phyloP scores from a whole-genome alignment of 1,284 basidiomycete species.

The Leccinum glutinopallens region DNA sequence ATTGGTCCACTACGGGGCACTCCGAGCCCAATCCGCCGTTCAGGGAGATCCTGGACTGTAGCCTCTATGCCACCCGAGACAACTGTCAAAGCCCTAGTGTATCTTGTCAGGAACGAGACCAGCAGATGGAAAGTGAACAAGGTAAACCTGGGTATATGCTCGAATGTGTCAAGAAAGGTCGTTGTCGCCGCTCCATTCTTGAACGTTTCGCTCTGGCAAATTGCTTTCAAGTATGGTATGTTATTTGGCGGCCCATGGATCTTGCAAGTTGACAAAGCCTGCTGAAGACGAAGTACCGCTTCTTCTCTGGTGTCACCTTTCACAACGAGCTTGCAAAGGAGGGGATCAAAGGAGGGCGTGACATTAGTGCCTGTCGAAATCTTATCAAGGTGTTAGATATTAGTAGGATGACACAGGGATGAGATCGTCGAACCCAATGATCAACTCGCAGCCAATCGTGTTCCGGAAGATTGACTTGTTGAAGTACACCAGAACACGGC shows the following conservation, averaged over 20 bases:
- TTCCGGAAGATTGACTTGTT: constrained; percentile 49
- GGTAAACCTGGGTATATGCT: constrained; percentile 44
- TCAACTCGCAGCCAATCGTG: constrained; percentile 56
- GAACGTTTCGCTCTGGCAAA: constrained; percentile 48
- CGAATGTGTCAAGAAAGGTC: constrained; percentile 53
- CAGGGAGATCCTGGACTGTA: constrained; percentile 67
- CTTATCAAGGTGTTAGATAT: constrained; percentile 30
- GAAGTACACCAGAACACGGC: constrained; percentile 65
- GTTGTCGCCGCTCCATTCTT: constrained; percentile 54
- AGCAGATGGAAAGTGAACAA: background rate
- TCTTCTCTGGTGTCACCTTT: constrained; percentile 43
- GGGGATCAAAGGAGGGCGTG: constrained; percentile 60
- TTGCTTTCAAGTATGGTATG: constrained; percentile 50
- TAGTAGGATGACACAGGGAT: background rate
- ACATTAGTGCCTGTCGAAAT: constrained; percentile 54
- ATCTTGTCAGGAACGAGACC: constrained; percentile 7
- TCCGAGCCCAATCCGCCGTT: constrained; percentile 57
- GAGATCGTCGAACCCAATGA: constrained; percentile 45
- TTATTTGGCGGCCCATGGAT: constrained; percentile 60
- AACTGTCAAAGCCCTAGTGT: constrained; percentile 54
- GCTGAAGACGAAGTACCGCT: constrained; percentile 42
- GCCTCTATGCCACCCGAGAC: constrained; percentile 59
- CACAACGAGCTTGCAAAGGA: constrained; percentile 58
- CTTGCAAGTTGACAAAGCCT: constrained; percentile 40
- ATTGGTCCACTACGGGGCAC: constrained; percentile 71